phyloP scores from a whole-genome alignment of 306 rosid species.

The Ormosia emarginata region DNA sequence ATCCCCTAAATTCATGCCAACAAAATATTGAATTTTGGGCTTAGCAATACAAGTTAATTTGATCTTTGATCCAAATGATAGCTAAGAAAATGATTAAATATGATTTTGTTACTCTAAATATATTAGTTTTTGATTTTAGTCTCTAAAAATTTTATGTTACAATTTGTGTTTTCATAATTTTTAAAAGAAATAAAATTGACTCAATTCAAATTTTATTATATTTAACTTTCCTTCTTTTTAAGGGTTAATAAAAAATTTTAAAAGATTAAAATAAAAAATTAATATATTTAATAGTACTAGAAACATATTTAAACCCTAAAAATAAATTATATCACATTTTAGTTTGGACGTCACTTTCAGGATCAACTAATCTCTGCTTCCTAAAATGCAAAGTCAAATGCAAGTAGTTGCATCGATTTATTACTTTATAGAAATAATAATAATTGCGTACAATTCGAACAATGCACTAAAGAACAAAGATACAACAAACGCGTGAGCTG shows the following conservation, averaged over 20 bases:
- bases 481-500: conserved; percentile 1
- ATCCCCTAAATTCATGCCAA: no score
- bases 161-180: no score
- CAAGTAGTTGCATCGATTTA: background rate
- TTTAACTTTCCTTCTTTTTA: no score
- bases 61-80: background rate
- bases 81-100: background rate
- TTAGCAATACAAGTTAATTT: background rate
- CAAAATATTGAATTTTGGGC: background rate
- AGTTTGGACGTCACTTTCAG: conserved; percentile 28
- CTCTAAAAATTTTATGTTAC: no score
- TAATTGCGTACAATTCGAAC: background rate
- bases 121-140: no score
- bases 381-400: conserved; percentile 10
- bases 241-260: no score
- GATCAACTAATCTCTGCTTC: background rate
- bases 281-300: no score
- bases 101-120: no score
- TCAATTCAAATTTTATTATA: no score
- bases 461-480: conserved; percentile 19
- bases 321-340: background rate
- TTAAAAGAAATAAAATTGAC: no score
- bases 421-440: background rate
- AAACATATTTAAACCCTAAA: no score
- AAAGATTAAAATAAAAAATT: no score